Evolutionary conservation across 805 yeast species (phyloP).

Genomic region (Maudiozyma turicensis): DNA sequence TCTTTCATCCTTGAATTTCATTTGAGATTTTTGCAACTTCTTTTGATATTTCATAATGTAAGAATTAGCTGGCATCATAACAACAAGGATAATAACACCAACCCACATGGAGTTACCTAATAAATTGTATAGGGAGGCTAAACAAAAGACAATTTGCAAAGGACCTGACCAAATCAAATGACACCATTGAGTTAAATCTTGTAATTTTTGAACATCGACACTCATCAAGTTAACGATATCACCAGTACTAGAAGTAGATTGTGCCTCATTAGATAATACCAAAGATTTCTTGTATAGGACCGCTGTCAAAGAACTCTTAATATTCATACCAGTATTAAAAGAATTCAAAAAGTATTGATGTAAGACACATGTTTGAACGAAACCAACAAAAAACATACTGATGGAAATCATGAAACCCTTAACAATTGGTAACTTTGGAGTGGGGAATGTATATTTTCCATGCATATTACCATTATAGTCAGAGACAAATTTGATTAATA

Average conservation of each 20-base stretch:
- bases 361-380: conserved; percentile 65
- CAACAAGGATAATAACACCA: conserved; percentile 69
- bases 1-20: conserved; percentile 87
- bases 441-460: neutral
- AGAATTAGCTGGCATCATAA: conserved; percentile 76
- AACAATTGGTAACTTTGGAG: conserved; percentile 49
- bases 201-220: conserved; percentile 83
- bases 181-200: conserved; percentile 69
- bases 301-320: conserved; percentile 60
- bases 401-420: conserved; percentile 68
- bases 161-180: conserved; percentile 90
- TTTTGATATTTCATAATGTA: conserved; percentile 58
- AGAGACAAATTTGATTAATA: conserved; percentile 51
- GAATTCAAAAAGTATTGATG: conserved; percentile 74
- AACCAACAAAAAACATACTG: conserved; percentile 65
- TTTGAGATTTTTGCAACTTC: conserved; percentile 69
- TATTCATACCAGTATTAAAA: conserved; percentile 67
- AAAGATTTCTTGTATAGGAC: conserved; percentile 60
- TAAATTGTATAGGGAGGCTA: conserved; percentile 58
- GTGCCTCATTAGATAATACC: conserved; percentile 61
- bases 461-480: conserved; percentile 33
- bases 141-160: conserved; percentile 71
- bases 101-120: conserved; percentile 94
- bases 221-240: conserved; percentile 93
- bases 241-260: conserved; percentile 69